Evolutionary conservation across 1,139 yeast genomes (phyloP).

Genomic region (Meyerozyma sp.): DNA sequence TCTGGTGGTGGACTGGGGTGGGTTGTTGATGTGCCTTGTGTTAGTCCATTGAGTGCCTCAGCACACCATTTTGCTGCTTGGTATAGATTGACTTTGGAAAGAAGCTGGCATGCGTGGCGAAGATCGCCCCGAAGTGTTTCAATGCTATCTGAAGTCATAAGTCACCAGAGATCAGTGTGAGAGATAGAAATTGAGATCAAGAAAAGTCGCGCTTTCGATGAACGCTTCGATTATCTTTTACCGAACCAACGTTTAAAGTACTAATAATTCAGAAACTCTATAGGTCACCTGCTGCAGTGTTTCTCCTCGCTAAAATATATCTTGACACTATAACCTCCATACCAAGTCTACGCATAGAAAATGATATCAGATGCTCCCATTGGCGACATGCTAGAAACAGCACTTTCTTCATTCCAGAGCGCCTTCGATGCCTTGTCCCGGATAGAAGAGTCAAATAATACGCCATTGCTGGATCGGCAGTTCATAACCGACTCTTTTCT

Average conservation of each 20-base stretch:
- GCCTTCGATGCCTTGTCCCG: neutral
- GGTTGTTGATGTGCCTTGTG: conserved; percentile 8
- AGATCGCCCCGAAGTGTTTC: conserved; percentile 18
- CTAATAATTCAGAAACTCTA: no score
- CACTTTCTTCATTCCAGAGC: neutral
- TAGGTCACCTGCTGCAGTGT: no score
- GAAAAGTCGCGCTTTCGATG: neutral
- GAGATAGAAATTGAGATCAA: neutral
- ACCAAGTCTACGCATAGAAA: neutral
- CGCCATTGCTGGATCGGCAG: conserved; percentile 14
- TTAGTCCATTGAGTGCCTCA: conserved; percentile 60
- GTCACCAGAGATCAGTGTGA: neutral
- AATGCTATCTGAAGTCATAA: conserved; percentile 1
- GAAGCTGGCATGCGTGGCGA: conserved; percentile 19
- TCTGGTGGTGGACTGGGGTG: conserved; percentile 4
- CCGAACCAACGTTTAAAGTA: no score
- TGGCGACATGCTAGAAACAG: neutral
- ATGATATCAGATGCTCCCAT: neutral
- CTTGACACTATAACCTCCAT: no score
- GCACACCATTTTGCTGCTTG: conserved; percentile 80
- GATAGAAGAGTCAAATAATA: conserved; percentile 1
- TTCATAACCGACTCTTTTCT: conserved; percentile 32
- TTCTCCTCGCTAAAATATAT: no score
- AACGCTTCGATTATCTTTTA: neutral
- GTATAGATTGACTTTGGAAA: conserved; percentile 45